Percentiles rank a stretch among this genome's conserved stretches.
These are phyloP conservation scores for Kurtzmaniella natalensis DNA, from an alignment of 1,139 yeast genomes.

Conservation along the genomic window DNA sequence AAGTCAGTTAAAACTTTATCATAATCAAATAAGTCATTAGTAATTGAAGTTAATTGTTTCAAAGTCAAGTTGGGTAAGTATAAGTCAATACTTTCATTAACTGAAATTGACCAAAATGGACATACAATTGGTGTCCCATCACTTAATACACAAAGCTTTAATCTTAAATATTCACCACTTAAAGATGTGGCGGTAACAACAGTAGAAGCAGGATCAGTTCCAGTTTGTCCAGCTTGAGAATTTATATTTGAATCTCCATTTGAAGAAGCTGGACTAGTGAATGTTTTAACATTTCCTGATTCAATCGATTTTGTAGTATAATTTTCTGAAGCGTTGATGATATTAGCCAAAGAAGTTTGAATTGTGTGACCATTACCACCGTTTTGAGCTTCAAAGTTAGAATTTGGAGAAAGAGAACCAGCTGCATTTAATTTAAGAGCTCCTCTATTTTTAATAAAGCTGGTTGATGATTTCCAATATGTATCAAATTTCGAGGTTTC, in stretches of 20 bases:
- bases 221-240: conserved; percentile 15
- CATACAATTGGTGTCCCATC: conserved; percentile 88
- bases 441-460: conserved; percentile 30
- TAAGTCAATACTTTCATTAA: conserved; percentile 54
- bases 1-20: conserved; percentile 39
- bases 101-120: conserved; percentile 61
- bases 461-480: conserved; percentile 87
- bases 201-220: conserved; percentile 42
- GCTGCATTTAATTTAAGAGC: conserved; percentile 33
- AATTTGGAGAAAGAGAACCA: conserved; percentile 42
- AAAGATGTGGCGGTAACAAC: conserved; percentile 91
- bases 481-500: conserved; percentile 94
- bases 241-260: conserved; percentile 9
- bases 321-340: neutral
- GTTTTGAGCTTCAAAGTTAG: conserved; percentile 26
- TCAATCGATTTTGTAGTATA: neutral
- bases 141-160: conserved; percentile 65
- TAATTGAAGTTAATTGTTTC: conserved; percentile 39
- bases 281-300: neutral
- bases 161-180: conserved; percentile 71
- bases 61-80: conserved; percentile 42
- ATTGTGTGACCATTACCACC: conserved; percentile 10
- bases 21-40: conserved; percentile 41
- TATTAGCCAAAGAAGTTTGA: neutral
- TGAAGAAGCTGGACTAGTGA: neutral